A percentile compares a stretch with the other conserved stretches of the same genome.
Evolutionary conservation across 495 filamentous ascomycete species (phyloP).

Genomic region (Xylaria longipes): DNA sequence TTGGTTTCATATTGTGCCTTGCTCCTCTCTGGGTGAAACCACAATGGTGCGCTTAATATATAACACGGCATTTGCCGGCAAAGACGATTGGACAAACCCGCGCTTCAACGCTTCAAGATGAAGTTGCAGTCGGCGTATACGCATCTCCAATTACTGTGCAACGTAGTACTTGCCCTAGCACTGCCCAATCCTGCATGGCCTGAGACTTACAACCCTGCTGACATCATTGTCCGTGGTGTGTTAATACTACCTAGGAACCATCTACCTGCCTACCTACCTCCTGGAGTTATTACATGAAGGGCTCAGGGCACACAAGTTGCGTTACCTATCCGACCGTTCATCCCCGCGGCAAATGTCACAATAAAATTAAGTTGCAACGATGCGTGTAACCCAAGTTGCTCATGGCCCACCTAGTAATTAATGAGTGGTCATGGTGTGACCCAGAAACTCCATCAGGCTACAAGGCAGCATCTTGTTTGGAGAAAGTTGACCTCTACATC

Average conservation of each 20-base stretch:
- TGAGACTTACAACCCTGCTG: not conserved
- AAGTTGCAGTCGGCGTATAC: not conserved
- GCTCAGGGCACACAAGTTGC: not conserved
- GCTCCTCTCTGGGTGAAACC: not conserved
- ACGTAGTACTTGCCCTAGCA: slow-evolving; percentile 6
- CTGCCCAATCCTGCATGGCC: not conserved
- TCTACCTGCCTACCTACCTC: no score
- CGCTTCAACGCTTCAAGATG: not conserved
- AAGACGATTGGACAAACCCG: not conserved
- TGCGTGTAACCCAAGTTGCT: not conserved
- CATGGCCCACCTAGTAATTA: not conserved
- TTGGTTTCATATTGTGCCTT: not conserved
- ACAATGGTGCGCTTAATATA: not conserved
- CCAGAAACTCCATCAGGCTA: not conserved
- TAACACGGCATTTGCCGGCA: not conserved
- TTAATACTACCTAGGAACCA: no score
- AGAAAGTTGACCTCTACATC: not conserved
- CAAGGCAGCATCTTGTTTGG: not conserved
- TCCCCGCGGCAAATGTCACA: not conserved
- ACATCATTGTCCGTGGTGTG: not conserved
- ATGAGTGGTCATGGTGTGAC: not conserved
- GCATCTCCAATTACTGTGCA: slow-evolving; percentile 2
- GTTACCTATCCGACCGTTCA: not conserved
- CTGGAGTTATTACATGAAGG: not conserved
- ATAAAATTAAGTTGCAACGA: not conserved